Evolutionary conservation across 352 stramenopile species (phyloP), one percentile per base, ranked within the genome.

Genomic region (Globisporangium acanthophoron): DNA sequence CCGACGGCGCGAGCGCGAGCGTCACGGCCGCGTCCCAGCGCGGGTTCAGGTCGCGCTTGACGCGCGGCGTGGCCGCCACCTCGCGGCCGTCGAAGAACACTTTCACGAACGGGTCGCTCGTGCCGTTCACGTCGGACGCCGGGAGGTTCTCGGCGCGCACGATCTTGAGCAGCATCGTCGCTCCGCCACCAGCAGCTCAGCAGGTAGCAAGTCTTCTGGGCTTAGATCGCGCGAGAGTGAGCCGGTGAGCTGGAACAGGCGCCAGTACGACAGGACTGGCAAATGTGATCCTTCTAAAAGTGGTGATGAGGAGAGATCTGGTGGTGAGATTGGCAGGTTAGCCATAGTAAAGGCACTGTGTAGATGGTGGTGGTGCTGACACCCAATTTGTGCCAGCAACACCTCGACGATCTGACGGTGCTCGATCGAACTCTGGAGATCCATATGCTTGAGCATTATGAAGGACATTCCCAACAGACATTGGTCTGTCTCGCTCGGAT

Each of bases 81-180:
- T 94, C 85, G 50, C 82, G 82, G 18, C 76, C 71, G 50, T 94
- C 85, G 64, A 90, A 94, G 47, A 72, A 70, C 39, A 94, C 69
- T 49, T 76, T 71, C 12, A 90, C 80, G 62, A 87, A 92, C 62
- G 85, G 79, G 52, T 94, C 85, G 50, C 79, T 87, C 58, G 71
- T 85, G 57, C 76, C 78, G 43, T 74, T 83, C 35, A 78, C 18
- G 62, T 92, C 82, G 18, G 69, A 66, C 41, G 80, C 70, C 20
- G 76, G 76, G 52, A 94, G 66, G 52, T 85, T 77, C 68, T 94
- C 85, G 9, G 81, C 85, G 48, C 78, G 80, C 40, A 92, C 69
- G 62, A 94, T 77, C 68, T 86, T 88, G 49, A 94, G 51, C 51
- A 65, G 54, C 59, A 65, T 65, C 12, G 40, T 12, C 39, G 39